Conservation (phyloP, 2,329 filamentous ascomycete species). For the Nemania serpens region DNA sequence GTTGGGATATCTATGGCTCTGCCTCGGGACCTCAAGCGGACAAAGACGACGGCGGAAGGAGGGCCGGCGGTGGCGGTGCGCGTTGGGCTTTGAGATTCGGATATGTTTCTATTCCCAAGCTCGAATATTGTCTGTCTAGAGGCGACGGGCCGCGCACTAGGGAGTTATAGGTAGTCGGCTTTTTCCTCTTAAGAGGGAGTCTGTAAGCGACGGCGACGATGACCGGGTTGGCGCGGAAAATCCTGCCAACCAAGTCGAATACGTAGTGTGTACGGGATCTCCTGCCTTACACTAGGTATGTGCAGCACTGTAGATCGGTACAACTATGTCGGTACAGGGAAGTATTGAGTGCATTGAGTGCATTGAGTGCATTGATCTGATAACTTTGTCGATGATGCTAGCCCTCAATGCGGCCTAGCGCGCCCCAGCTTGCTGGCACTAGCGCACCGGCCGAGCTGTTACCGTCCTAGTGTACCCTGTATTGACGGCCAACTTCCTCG, state of each 20-base stretch:
- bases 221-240: slow-evolving; percentile 31
- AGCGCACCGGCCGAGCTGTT: neutral
- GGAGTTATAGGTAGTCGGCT: neutral
- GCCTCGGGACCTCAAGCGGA: too few species aligned
- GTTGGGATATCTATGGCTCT: neutral
- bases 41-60: too few species aligned
- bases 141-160: neutral
- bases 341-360: too few species aligned
- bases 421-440: neutral
- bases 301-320: slow-evolving; percentile 2
- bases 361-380: slow-evolving; percentile 28
- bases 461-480: neutral
- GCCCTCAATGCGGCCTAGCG: slow-evolving; percentile 14
- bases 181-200: neutral
- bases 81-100: neutral
- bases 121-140: neutral
- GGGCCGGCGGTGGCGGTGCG: too few species aligned
- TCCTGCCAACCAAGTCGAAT: slow-evolving; percentile 7
- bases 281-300: neutral
- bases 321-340: slow-evolving; percentile 10
- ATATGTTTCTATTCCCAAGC: slow-evolving; percentile 1
- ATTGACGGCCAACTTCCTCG: too few species aligned
- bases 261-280: slow-evolving; percentile 7
- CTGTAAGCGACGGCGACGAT: slow-evolving; percentile 1
- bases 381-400: slow-evolving; percentile 27